Evolutionary conservation across 371 early-diverging fungal genomes (phyloP).

Genomic region (Mortierella sp.): DNA sequence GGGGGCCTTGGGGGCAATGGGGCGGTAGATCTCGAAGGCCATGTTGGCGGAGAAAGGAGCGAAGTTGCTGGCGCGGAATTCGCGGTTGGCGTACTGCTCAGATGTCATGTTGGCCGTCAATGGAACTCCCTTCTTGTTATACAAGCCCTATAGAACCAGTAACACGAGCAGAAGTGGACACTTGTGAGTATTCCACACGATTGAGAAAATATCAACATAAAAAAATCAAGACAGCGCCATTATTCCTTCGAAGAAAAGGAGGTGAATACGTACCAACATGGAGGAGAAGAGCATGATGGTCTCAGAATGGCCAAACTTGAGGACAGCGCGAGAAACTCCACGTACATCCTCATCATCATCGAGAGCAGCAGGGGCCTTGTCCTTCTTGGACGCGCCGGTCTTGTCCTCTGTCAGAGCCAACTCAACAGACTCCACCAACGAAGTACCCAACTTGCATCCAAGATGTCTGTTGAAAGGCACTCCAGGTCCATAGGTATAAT

Average conservation of each 20-base stretch:
- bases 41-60: constrained; percentile 29
- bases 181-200: no score
- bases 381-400: background rate
- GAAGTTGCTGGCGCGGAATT: constrained; percentile 20
- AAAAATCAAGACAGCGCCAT: background rate
- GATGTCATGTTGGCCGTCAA: constrained; percentile 27
- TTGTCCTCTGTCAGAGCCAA: constrained; percentile 10
- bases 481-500: constrained; percentile 41
- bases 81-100: constrained; percentile 16
- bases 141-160: constrained; percentile 11
- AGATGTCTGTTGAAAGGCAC: constrained; percentile 50
- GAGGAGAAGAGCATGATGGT: constrained; percentile 46
- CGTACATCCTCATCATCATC: constrained; percentile 21
- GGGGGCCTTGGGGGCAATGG: background rate
- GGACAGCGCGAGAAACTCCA: constrained; percentile 12
- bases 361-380: no score
- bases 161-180: background rate
- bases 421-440: constrained; percentile 29
- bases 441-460: constrained; percentile 31
- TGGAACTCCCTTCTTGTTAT: constrained; percentile 13
- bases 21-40: constrained; percentile 28
- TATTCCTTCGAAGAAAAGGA: background rate
- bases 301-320: constrained; percentile 56
- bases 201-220: background rate
- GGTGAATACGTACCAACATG: constrained; percentile 34